Percentiles rank a stretch among this genome's conserved stretches.
These are phyloP conservation scores for Besnoitia besnoiti DNA, from an alignment of 169 alveolate genomes.

Conservation along the genomic window DNA sequence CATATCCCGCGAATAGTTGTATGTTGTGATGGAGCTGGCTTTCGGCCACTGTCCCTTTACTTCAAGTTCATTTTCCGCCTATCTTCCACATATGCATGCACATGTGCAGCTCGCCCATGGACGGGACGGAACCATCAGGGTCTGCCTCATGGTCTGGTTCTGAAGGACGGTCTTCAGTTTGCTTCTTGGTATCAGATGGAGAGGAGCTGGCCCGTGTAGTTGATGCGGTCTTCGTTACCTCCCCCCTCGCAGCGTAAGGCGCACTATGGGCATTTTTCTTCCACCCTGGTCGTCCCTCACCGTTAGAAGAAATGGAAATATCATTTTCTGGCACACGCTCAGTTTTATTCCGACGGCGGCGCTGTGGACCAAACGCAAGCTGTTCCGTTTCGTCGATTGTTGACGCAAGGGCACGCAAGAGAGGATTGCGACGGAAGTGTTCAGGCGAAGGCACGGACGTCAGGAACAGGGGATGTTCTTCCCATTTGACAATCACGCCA, in stretches of 20 bases:
- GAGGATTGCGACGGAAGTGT: conserved; percentile 9
- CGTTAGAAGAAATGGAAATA: not conserved
- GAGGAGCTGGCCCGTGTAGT: not conserved
- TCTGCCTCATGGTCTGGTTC: not conserved
- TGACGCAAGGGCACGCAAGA: conserved; percentile 37
- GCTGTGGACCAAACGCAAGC: conserved; percentile 9
- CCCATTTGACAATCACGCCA: not conserved
- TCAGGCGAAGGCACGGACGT: conserved; percentile 21
- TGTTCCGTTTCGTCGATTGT: conserved; percentile 45
- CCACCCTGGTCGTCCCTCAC: not conserved
- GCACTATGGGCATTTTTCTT: not conserved
- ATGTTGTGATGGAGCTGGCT: too few species aligned
- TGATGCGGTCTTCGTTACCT: not conserved
- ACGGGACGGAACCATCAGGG: not conserved
- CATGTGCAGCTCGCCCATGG: conserved; percentile 60
- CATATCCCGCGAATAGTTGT: too few species aligned
- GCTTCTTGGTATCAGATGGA: not conserved
- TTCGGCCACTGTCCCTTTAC: too few species aligned
- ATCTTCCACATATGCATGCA: conserved; percentile 39
- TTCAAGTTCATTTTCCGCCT: not conserved
- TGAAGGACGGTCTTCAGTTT: not conserved
- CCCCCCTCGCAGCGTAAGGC: not conserved
- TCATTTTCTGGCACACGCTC: not conserved
- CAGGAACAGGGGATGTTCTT: conserved; percentile 49
- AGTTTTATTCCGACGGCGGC: not conserved